Evolutionary conservation across 2,329 filamentous ascomycete genomes (phyloP), one percentile per base, ranked within the genome.

Genomic region (Fusarium mexicanum): DNA sequence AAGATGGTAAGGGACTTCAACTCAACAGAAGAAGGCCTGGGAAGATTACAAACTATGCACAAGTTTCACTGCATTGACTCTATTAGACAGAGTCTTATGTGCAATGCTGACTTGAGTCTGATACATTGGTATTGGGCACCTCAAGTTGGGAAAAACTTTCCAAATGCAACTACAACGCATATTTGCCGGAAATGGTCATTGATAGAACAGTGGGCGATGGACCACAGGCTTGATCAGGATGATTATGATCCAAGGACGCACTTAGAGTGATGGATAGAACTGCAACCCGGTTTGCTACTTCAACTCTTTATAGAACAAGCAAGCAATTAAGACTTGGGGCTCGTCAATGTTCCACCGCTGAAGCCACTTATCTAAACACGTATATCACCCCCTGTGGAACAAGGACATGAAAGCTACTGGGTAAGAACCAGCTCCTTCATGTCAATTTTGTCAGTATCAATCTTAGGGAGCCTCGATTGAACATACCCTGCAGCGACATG

Each of bases 21-120:
- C 29, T 43, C 43, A 3, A 64, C 61, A 18, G 44, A 38, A 8
- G 38, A 10, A 8, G 41, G 11, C 4, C 16, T 64, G 10, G 61
- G 16, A 1, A 60, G 29, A 14, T 22, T 64, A 5, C 53, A 59
- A 10, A 50, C 53, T 6, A 43, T 64, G 61, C 61, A 64, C 33
- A 64, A 64, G 29, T 60, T 64, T 22, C 54, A 64, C 11, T 64
- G 61, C 10, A 64, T 64, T n/a, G 61, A 64, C 37, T 59, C 44
- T 11, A 37, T 64, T 14, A 22, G 54, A 4, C 46, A 47, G 33
- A 61, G 62, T 22, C 26, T 53, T 6, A 65, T 47, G 38, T 61
- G 55, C 12, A 53, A 53, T 31, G 62, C 46, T 18, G 46, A 46
- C 29, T 24, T 61, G 22, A 61, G 55, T 26, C 16, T 61, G 9